Evolutionary conservation across 176 grass and related monocot genomes (phyloP), one percentile per base, ranked within the genome.

Genomic region (Miscanthus lutarioriparius): DNA sequence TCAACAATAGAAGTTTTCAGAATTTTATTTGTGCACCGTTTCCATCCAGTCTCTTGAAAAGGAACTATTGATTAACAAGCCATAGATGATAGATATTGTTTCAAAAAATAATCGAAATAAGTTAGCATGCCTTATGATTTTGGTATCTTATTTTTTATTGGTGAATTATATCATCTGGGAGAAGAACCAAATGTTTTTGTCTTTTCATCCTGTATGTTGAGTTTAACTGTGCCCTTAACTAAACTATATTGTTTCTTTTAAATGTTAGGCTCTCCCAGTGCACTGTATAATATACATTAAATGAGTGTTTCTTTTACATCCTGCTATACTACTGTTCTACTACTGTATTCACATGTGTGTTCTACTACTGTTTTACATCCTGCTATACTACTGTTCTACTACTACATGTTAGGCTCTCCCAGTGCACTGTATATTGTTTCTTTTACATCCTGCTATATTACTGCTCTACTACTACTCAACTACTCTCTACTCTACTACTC

Each of bases 141-240:
- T 16, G 7, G 77, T 13, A 56, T 28, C 14, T 62, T 82, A 69
- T 45, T 68, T 37, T 74, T 13, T 10, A 43, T 13, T 43, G 2
- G 12, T 7, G 40, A 49, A 12, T 44, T 44, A 36, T 74, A 40
- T 51, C 40, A 40, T 2, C 20, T 26, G 8, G 10, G 28, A 25
- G 36, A 28, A 64, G 35, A 37, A 33, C 4, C 2, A n/a, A n/a
- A 40, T 27, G 10, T 65, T 10, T 37, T 77, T 67, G 3, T 27
- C 40, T 41, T 58, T 4, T 65, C 10, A 36, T 40, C 53, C 22
- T 81, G 80, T 84, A 38, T 64, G 25, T 39, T 82, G 53, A 82
- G 71, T 64, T 58, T 59, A 88, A 37, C 22, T 76, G 48, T 51
- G 35, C 64, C 38, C 64, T 75, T n/a, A 49, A 65, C 72, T 28